A percentile compares a stretch with the other conserved stretches of the same genome.
phyloP scores from a whole-genome alignment of 192 early-diverging fungal genomes.

The Gryganskiella cystojenkinii region DNA sequence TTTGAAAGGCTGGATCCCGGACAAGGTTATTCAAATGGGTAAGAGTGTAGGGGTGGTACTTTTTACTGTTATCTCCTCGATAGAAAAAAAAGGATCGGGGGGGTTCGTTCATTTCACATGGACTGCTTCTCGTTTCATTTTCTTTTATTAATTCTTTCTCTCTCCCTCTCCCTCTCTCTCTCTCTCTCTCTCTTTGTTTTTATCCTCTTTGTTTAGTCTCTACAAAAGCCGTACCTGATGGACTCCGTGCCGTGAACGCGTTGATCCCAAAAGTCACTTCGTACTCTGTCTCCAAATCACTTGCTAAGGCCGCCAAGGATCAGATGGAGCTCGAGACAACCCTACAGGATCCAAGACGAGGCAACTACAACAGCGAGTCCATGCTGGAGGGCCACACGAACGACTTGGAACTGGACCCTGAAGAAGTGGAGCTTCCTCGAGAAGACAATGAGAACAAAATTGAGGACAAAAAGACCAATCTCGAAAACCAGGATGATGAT shows the following conservation, averaged over 20 bases:
- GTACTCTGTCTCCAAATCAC: constrained; percentile 25
- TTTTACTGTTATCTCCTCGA: not conserved
- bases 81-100: not conserved
- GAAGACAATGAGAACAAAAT: not conserved
- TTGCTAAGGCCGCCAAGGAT: constrained; percentile 3
- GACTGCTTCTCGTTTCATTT: too few relatives aligned
- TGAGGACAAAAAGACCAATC: too few relatives aligned
- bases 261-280: constrained; percentile 24
- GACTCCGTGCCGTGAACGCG: constrained; percentile 30
- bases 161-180: too few relatives aligned
- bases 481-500: not conserved
- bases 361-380: not conserved
- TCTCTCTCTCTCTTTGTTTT: too few relatives aligned
- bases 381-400: constrained; percentile 12
- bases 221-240: constrained; percentile 42
- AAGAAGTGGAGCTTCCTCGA: not conserved
- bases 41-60: not conserved
- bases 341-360: not conserved
- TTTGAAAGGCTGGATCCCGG: constrained; percentile 55
- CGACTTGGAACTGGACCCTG: constrained; percentile 17
- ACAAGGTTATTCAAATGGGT: constrained; percentile 51
- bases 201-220: too few relatives aligned
- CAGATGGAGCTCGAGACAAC: constrained; percentile 7
- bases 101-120: too few relatives aligned
- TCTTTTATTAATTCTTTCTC: too few relatives aligned